A percentile compares a stretch with the other conserved stretches of the same genome.
Evolutionary conservation across 2,329 filamentous ascomycete genomes (phyloP).

Genomic region (Sporothrix variecibatus): DNA sequence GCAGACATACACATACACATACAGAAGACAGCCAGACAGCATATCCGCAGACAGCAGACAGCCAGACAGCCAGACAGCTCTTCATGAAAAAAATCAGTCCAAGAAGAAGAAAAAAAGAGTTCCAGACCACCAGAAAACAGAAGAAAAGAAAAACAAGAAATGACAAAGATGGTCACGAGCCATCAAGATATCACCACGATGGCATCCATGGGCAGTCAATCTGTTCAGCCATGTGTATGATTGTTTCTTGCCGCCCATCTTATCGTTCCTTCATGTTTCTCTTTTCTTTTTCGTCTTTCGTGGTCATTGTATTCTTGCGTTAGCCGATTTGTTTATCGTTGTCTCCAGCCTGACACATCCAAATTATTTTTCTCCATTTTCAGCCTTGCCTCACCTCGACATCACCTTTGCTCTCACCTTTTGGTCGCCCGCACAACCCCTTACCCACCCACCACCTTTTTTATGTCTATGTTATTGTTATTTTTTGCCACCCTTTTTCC

Average conservation of each 20-base stretch:
- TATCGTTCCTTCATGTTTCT: background rate
- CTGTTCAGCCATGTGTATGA: background rate
- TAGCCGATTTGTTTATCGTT: background rate
- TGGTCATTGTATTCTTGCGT: background rate
- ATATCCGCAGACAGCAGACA: conserved; percentile 20
- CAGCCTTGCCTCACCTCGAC: background rate
- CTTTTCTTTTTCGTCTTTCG: background rate
- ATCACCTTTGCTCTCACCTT: background rate
- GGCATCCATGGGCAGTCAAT: background rate
- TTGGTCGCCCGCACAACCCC: background rate
- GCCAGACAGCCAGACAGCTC: conserved; percentile 26
- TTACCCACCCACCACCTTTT: background rate
- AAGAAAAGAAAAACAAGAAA: background rate
- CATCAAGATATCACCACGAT: background rate
- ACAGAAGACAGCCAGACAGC: conserved; percentile 27
- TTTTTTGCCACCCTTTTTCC: background rate
- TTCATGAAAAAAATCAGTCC: conserved; percentile 33
- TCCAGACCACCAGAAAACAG: background rate
- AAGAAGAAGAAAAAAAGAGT: conserved; percentile 36
- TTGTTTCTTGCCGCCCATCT: background rate
- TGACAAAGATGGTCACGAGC: background rate
- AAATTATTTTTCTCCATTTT: background rate
- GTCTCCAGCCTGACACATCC: background rate
- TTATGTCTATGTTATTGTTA: background rate
- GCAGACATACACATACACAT: conserved; percentile 22